phyloP scores from a whole-genome alignment of 192 early-diverging fungal genomes.

The Geranomyces michiganensis region DNA sequence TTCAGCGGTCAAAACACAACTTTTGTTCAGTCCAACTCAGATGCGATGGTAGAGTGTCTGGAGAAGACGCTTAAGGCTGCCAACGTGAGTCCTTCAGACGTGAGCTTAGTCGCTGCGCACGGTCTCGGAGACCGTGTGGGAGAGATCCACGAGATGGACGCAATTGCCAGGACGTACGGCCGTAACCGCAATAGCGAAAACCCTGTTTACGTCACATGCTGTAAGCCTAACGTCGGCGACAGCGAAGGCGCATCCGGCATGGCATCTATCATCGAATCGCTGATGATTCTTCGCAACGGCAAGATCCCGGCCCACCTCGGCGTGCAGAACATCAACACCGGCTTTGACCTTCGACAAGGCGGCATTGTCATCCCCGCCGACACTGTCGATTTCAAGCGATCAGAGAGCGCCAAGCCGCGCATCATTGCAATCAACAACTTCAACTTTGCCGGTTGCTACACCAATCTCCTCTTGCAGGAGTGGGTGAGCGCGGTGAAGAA shows the following conservation, averaged over 20 bases:
- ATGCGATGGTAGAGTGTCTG: conserved; percentile 9
- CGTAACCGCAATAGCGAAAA: not conserved
- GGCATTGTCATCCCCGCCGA: conserved; percentile 22
- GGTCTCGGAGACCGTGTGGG: conserved; percentile 34
- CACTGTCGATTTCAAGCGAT: not conserved
- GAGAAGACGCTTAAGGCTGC: conserved; percentile 3
- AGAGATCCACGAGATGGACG: conserved; percentile 36
- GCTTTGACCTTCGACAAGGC: conserved; percentile 23
- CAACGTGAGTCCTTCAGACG: conserved; percentile 15
- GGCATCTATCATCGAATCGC: conserved; percentile 32
- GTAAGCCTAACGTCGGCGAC: conserved; percentile 39
- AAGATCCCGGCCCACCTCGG: conserved; percentile 16
- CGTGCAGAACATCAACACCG: conserved; percentile 18
- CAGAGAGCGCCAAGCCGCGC: not conserved
- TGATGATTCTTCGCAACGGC: conserved; percentile 18
- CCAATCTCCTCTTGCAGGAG: not conserved
- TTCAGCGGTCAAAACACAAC: conserved; percentile 28
- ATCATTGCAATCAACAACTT: conserved; percentile 19
- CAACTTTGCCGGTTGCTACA: conserved; percentile 28
- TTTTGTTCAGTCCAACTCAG: conserved; percentile 10
- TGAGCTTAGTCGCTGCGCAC: conserved; percentile 31
- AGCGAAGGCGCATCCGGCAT: conserved; percentile 19
- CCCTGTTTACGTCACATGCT: conserved; percentile 19
- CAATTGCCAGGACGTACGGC: conserved; percentile 22
- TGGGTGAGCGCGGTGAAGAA: conserved; percentile 26